These are phyloP conservation scores for Dryas drummondii DNA, from an alignment of 306 rosid genomes.

Conservation along the genomic window DNA sequence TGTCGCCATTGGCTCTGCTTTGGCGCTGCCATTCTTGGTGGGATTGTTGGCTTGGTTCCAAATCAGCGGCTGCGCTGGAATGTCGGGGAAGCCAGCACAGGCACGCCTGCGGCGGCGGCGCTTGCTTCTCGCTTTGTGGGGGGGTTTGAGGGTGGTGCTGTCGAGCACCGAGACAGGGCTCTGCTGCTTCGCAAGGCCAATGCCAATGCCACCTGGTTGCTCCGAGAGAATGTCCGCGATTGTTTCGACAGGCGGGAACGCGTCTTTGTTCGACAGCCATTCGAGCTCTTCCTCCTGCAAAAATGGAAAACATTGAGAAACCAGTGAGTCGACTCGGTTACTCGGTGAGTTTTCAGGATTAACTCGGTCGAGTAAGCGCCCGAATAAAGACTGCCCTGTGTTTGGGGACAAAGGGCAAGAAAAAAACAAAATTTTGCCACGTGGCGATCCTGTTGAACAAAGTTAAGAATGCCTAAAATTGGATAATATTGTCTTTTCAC, in stretches of 20 bases:
- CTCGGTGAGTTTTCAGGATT: constrained; percentile 25
- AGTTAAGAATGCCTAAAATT: no score
- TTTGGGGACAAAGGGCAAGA: background rate
- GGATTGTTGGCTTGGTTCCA: constrained; percentile 27
- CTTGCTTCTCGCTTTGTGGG: constrained; percentile 62
- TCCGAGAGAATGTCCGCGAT: constrained; percentile 31
- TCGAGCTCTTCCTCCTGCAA: constrained; percentile 35
- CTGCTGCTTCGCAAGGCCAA: constrained; percentile 30
- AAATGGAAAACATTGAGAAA: background rate
- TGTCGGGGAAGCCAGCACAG: constrained; percentile 13
- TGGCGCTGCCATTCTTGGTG: constrained; percentile 14
- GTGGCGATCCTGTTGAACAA: background rate
- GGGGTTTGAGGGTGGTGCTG: constrained; percentile 53
- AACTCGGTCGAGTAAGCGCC: background rate
- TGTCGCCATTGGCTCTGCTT: constrained; percentile 12
- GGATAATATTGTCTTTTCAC: constrained; percentile 9
- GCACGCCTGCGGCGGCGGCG: constrained; percentile 38
- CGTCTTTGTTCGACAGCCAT: constrained; percentile 69
- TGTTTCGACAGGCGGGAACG: constrained; percentile 68
- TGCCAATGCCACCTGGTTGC: constrained; percentile 20
- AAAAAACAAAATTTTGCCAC: background rate
- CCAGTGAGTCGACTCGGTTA: background rate
- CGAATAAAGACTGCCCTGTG: background rate
- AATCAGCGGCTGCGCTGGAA: constrained; percentile 32
- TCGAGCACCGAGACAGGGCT: constrained; percentile 49